Evolutionary conservation across 495 filamentous ascomycete genomes (phyloP).

Genomic region (Cenococcum geophilum): DNA sequence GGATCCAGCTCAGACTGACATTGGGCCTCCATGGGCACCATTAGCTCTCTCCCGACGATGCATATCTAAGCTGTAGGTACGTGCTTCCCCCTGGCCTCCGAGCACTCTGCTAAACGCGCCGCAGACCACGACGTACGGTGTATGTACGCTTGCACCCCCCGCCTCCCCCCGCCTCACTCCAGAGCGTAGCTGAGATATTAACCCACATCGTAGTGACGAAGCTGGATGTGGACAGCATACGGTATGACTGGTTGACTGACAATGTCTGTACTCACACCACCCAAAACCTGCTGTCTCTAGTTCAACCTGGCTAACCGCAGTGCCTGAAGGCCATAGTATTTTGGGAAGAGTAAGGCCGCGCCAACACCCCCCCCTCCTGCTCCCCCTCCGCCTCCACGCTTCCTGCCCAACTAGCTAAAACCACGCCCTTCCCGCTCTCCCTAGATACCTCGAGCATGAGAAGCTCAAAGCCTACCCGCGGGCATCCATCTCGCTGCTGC

Average conservation of each 20-base stretch:
- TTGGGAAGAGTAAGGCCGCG: slow-evolving; percentile 83
- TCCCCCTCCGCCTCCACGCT: background rate
- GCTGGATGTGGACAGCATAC: slow-evolving; percentile 81
- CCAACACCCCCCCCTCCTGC: background rate
- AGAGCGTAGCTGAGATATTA: slow-evolving; percentile 3
- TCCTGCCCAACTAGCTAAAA: background rate
- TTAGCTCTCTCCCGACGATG: slow-evolving; percentile 62
- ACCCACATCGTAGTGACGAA: slow-evolving; percentile 53
- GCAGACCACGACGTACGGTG: slow-evolving; percentile 64
- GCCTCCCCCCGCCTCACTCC: slow-evolving; percentile 1
- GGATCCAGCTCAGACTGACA: slow-evolving; percentile 29
- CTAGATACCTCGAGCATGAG: slow-evolving; percentile 84
- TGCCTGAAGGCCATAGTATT: slow-evolving; percentile 72
- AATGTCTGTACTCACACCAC: slow-evolving; percentile 55
- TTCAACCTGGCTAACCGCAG: slow-evolving; percentile 1
- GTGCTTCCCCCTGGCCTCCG: background rate
- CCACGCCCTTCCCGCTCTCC: background rate
- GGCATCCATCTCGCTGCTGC: slow-evolving; percentile 83
- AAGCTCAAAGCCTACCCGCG: slow-evolving; percentile 65
- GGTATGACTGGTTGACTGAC: slow-evolving; percentile 96
- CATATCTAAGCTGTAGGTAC: slow-evolving; percentile 64
- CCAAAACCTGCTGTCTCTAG: background rate
- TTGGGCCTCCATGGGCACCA: background rate
- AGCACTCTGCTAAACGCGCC: background rate
- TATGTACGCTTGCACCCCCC: slow-evolving; percentile 41